phyloP scores from a whole-genome alignment of 192 early-diverging fungal species.

The Phlyctochytrium planicorne region DNA sequence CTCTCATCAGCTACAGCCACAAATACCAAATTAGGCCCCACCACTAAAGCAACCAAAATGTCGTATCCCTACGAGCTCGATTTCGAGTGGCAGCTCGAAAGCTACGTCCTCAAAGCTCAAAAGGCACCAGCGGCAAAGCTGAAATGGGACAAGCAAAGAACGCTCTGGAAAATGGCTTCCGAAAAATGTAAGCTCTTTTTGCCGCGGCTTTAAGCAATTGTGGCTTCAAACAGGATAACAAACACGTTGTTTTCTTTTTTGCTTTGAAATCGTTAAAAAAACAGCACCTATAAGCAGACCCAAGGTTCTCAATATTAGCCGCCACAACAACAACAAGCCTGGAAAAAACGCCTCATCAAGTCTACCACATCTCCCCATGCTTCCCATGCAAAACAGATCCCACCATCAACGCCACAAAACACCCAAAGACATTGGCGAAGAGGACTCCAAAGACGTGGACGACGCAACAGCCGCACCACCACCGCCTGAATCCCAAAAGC shows the following conservation, averaged over 20 bases:
- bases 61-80: background rate
- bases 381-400: no score
- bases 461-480: no score
- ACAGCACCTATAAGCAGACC: background rate
- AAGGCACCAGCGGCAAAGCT: slow-evolving; percentile 19
- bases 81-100: slow-evolving; percentile 5
- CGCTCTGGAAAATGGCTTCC: slow-evolving; percentile 17
- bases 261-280: no score
- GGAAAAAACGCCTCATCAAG: background rate
- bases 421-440: background rate
- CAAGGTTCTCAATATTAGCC: background rate
- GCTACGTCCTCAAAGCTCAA: slow-evolving; percentile 4
- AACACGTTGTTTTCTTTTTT: background rate
- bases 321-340: background rate
- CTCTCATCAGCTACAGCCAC: background rate
- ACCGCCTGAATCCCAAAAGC: background rate
- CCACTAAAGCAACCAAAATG: background rate
- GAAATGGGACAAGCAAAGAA: slow-evolving; percentile 26
- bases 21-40: background rate
- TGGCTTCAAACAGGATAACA: background rate
- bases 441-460: background rate
- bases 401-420: background rate
- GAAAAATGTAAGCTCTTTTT: slow-evolving; percentile 2
- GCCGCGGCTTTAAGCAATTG: background rate
- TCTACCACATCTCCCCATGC: background rate